Base-by-base conservation (phyloP, 768 basidiomycete genomes). In the Boletus reticulatus region DNA sequence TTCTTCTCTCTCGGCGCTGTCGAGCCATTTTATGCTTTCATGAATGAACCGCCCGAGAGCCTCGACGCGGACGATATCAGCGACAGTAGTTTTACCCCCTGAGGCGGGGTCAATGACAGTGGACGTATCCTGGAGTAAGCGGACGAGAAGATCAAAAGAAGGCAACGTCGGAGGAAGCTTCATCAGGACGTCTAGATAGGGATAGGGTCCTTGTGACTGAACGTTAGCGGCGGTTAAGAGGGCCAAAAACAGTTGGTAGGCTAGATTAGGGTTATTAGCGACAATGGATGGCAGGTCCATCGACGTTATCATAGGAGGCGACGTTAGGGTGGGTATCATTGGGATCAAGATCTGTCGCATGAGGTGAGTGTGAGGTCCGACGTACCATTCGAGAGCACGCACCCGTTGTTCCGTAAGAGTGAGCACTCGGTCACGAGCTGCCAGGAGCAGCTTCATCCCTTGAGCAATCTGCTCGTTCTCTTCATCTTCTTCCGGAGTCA, bases 341-440 rank as follows among this genome's bases (percentile, higher is more conserved):
- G 88, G 86, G 38, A 67, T 67, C 58, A 90, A 75, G 49, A 77
- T 64, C 86, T 88, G 68, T 22, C 19, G 34, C 16, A 47, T 22
- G 20, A 19, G 13, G 16, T 53, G 22, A 48, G 48, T 19, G 34
- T n/a, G 16, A 31, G 17, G 36, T 32, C n/a, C 8, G 20, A 34
- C 27, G 20, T 14, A 13, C 17, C 6, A 19, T 29, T 9, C 10
- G 24, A 52, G 52, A 43, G 47, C 29, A 46, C 58, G 52, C 66
- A 88, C 86, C 53, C 88, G 82, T 76, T 87, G 87, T 75, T 92
- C 89, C 38, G 86, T 78, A 48, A 92, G 80, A 36, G 82, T 85
- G 42, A 92, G 80, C 24, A 85, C 87, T 48, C 89, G 84, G 57
- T 84, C 81, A 50, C 87, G 82, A 41, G 86, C 88, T 37, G 81